A percentile compares a stretch with the other conserved stretches of the same genome.
These are phyloP conservation scores for Boletus holoroseus DNA, from an alignment of 1,284 basidiomycete genomes.

Conservation along the genomic window DNA sequence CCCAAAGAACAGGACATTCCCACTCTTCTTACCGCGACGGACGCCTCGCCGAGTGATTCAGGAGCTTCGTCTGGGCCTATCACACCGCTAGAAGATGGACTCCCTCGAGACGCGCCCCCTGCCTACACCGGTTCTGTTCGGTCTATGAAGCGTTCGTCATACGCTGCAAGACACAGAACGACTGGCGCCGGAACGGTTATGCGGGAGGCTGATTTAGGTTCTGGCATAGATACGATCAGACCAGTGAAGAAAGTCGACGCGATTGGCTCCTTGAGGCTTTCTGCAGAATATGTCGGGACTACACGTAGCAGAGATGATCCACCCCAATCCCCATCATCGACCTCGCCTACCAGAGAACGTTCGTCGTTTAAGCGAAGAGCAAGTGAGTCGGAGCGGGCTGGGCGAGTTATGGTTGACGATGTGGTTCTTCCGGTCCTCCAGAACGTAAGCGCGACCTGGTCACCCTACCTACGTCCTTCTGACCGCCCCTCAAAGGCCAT, in stretches of 20 bases:
- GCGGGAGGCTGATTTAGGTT: conserved; percentile 76
- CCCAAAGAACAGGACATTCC: conserved; percentile 41
- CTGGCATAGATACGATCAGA: conserved; percentile 81
- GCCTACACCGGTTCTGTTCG: conserved; percentile 56
- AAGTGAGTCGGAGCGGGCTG: conserved; percentile 62
- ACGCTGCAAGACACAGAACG: conserved; percentile 62
- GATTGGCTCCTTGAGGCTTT: conserved; percentile 69
- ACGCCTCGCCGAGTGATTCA: conserved; percentile 36
- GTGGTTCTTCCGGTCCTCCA: conserved; percentile 74
- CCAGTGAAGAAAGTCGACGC: conserved; percentile 90
- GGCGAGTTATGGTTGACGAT: conserved; percentile 69
- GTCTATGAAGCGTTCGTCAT: conserved; percentile 60
- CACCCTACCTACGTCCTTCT: conserved; percentile 1
- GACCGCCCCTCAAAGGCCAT: conserved; percentile 50
- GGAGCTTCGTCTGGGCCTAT: conserved; percentile 32
- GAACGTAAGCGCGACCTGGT: conserved; percentile 44
- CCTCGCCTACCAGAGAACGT: conserved; percentile 41
- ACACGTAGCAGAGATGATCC: conserved; percentile 51
- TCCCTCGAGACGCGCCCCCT: conserved; percentile 51
- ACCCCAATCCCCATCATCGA: conserved; percentile 38
- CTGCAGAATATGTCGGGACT: conserved; percentile 76
- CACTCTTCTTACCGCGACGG: conserved; percentile 35
- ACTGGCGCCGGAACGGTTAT: conserved; percentile 71
- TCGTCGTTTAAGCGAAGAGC: conserved; percentile 42
- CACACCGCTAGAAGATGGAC: conserved; percentile 32